Evolutionary conservation across 164 flowering plant genomes (phyloP).

Genomic region (Cinnamomum chago): DNA sequence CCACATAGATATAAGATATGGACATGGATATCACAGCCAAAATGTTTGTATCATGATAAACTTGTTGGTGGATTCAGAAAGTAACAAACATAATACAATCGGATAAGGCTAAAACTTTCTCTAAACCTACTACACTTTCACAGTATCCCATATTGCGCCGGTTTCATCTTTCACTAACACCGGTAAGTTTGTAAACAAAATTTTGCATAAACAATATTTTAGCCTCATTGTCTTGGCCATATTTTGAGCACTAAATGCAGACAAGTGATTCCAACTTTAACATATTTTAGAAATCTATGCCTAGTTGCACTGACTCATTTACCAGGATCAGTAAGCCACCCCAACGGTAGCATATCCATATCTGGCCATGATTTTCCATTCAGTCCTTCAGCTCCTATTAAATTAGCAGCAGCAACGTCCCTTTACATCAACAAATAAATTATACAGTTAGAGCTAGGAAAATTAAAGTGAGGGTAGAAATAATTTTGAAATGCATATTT

Average conservation of each 20-base stretch:
- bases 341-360: conserved; percentile 91
- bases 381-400: conserved; percentile 69
- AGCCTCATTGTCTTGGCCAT: neutral
- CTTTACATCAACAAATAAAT: conserved; percentile 29
- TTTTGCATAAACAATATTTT: neutral
- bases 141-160: neutral
- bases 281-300: too few relatives aligned
- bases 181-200: too few relatives aligned
- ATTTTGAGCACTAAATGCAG: neutral
- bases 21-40: neutral
- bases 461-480: neutral
- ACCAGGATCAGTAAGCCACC: conserved; percentile 88
- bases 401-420: conserved; percentile 57
- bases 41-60: neutral
- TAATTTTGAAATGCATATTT: neutral
- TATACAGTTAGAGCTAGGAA: neutral
- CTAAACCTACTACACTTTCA: neutral
- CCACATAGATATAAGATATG: neutral
- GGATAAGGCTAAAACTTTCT: neutral
- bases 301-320: neutral
- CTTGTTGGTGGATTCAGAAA: neutral
- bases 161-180: too few relatives aligned
- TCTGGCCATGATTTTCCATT: conserved; percentile 92
- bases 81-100: neutral
- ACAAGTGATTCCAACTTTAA: too few relatives aligned